Evolutionary conservation across 1,139 yeast genomes (phyloP), one percentile per base, ranked within the genome.

Genomic region (Starmera stellimalicola): DNA sequence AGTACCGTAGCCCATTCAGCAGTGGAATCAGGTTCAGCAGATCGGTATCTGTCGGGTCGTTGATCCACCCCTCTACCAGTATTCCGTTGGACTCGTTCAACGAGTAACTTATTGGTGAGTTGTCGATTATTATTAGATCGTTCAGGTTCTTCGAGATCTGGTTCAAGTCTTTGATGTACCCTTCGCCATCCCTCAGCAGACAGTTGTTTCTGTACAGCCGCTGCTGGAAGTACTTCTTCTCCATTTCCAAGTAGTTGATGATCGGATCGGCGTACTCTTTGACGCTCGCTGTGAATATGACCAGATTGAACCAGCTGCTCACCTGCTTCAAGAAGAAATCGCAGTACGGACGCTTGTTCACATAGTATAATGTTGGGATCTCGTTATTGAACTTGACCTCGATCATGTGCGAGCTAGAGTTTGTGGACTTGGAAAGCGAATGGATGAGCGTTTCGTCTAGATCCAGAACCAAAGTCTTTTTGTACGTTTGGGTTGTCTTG

Each of bases 221-320:
- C 41, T 70, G 70, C 28, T 63, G 58, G 54, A 77, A 85, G 52
- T 50, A 62, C 36, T 50, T 63, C 32, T 52, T 55, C 47, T 71
- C 76, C 28, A 65, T 58, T 45, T 79, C 87, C 16, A 91, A 62
- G 80, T 94, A 84, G 57, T 88, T 93, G 34, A 91, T 85, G 40
- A 91, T 93, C 0, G 98, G 98, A 52, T 91, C 98, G 0, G 98
- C 98, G 50, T 91, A 91, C 54, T 87, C 95, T 56, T 77, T 77
- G 38, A 91, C 93, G 33, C 94, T 80, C 2, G 98, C 98, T 0
- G 98, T 91, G 61, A 87, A 87, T 10, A 91, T 74, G 31, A 87
- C 91, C 29, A 91, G 62, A 46, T 85, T 83, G 57, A 76, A 91
- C 97, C 97, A 91, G 48, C 77, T 75, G 36, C 79, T 65, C 11